A percentile compares a stretch with the other conserved stretches of the same genome.
Evolutionary conservation across 805 yeast species (phyloP).

Genomic region (Yamadazyma sp.): DNA sequence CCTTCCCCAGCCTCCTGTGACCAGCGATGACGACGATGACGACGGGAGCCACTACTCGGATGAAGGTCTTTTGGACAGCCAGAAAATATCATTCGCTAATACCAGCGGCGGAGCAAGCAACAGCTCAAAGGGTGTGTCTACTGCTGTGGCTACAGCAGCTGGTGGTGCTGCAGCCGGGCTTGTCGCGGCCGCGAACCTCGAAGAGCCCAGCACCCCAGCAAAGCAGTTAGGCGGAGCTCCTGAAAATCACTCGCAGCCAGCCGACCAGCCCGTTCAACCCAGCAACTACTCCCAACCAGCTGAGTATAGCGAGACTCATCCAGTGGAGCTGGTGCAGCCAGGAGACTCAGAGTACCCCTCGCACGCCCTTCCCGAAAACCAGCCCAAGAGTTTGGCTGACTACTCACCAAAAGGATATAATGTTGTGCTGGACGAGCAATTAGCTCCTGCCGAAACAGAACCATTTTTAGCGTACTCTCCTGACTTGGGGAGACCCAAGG

Average conservation of each 20-base stretch:
- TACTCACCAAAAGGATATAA: slow-evolving; percentile 8
- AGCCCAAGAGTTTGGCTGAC: neutral
- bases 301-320: neutral
- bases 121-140: neutral
- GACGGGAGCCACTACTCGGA: slow-evolving; percentile 15
- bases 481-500: slow-evolving; percentile 9
- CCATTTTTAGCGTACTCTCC: neutral
- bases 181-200: neutral
- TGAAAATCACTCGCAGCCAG: neutral
- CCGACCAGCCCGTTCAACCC: neutral
- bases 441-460: neutral
- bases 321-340: neutral
- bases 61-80: slow-evolving; percentile 3
- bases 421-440: slow-evolving; percentile 1
- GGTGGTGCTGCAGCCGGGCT: neutral
- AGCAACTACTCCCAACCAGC: no score
- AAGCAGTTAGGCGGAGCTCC: neutral
- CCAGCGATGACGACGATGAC: slow-evolving; percentile 7
- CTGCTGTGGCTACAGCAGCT: neutral
- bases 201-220: neutral
- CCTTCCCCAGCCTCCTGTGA: slow-evolving; percentile 16
- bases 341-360: neutral
- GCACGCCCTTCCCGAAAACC: neutral
- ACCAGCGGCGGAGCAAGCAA: no score
- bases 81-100: no score